Evolutionary conservation across 1,139 yeast genomes (phyloP).

Genomic region (Candida sp.): DNA sequence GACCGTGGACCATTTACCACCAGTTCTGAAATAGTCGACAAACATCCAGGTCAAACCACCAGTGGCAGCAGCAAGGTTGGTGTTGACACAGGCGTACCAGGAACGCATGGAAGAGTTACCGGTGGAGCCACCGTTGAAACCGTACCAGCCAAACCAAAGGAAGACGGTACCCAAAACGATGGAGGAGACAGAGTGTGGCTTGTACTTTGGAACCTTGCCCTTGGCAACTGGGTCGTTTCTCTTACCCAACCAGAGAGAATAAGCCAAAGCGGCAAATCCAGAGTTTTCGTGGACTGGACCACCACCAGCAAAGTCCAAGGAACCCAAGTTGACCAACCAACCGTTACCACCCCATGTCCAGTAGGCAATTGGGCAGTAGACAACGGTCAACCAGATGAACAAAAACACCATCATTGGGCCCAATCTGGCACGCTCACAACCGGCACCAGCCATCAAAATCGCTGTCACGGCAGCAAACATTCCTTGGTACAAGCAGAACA

Average conservation of each 20-base stretch:
- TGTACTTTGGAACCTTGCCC: conserved; percentile 80
- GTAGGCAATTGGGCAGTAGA: conserved; percentile 92
- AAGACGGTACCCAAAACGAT: conserved; percentile 94
- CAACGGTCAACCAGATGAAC: conserved; percentile 95
- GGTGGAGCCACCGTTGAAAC: conserved; percentile 97
- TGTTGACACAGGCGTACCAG: conserved; percentile 91
- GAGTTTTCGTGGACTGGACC: conserved; percentile 97
- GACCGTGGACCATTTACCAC: conserved; percentile 93
- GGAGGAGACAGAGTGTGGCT: conserved; percentile 89
- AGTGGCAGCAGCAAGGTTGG: conserved; percentile 89
- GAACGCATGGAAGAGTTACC: conserved; percentile 92
- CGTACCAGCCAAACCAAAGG: conserved; percentile 99
- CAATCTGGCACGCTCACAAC: conserved; percentile 96
- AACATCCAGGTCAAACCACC: conserved; percentile 97
- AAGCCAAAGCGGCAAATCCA: conserved; percentile 94
- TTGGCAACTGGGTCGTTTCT: conserved; percentile 82
- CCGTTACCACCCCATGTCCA: conserved; percentile 98
- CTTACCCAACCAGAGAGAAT: conserved; percentile 89
- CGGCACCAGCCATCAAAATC: conserved; percentile 95
- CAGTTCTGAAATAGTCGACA: conserved; percentile 87
- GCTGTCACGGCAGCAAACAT: conserved; percentile 96
- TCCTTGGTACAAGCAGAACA: conserved; percentile 91
- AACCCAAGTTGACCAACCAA: conserved; percentile 84
- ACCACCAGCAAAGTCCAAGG: conserved; percentile 97
- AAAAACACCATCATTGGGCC: conserved; percentile 96